phyloP scores from a whole-genome alignment of 2,329 filamentous ascomycete species.

The Penicillium sp. region DNA sequence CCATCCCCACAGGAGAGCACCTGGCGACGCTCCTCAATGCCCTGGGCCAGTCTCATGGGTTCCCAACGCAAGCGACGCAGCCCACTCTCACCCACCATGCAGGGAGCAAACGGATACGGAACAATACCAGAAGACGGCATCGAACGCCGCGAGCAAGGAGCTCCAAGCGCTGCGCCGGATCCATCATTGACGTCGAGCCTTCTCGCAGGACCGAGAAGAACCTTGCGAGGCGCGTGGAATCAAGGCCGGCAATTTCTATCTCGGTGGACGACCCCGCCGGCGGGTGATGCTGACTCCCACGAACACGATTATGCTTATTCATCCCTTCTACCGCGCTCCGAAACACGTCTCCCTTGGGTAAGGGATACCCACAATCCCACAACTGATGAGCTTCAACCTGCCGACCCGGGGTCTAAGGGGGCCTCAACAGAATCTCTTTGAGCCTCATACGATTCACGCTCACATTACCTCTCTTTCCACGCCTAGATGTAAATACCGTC shows the following conservation, averaged over 20 bases:
- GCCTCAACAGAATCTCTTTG: conserved; percentile 7
- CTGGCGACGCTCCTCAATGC: conserved; percentile 28
- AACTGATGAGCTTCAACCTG: not conserved
- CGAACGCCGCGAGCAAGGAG: not conserved
- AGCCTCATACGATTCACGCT: not conserved
- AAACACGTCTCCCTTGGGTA: conserved; percentile 1
- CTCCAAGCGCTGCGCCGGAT: not conserved
- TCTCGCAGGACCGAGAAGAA: conserved; percentile 30
- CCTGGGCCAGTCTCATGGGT: conserved; percentile 19
- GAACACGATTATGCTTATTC: conserved; percentile 12
- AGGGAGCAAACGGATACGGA: conserved; percentile 24
- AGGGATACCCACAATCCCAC: not conserved
- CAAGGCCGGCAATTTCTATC: conserved; percentile 24
- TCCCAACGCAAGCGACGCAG: conserved; percentile 21
- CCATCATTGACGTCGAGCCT: conserved; percentile 6
- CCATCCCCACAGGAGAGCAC: conserved; percentile 12
- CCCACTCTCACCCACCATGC: conserved; percentile 26
- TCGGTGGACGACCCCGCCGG: conserved; percentile 24
- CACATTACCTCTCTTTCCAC: not conserved
- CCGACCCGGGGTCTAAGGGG: not conserved
- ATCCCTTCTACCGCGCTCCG: conserved; percentile 14
- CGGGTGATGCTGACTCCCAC: conserved; percentile 9
- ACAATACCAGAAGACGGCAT: conserved; percentile 24
- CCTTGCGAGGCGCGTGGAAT: conserved; percentile 26
- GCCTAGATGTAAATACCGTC: not conserved